Evolutionary conservation across 805 yeast genomes (phyloP).

Genomic region (Saturnispora silvae): DNA sequence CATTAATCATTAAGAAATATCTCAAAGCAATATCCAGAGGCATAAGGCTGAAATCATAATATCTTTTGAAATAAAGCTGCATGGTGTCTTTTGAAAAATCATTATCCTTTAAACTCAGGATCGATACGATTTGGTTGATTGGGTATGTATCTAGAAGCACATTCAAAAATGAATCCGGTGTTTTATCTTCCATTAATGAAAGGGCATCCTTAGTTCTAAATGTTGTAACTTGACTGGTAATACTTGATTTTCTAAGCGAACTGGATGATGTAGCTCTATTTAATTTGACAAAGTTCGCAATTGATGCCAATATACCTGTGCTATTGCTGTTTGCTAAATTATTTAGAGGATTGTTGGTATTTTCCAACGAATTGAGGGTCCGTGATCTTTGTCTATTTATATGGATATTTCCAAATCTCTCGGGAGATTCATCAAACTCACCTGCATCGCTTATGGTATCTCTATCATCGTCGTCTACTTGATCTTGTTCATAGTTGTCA

Average conservation of each 20-base stretch:
- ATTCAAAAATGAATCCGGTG: slow-evolving; percentile 25
- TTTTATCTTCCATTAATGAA: slow-evolving; percentile 17
- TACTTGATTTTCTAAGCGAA: slow-evolving; percentile 3
- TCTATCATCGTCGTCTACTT: too few species aligned
- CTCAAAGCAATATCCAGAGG: slow-evolving; percentile 62
- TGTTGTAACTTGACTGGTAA: neutral
- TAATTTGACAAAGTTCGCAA: slow-evolving; percentile 22
- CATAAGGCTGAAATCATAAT: slow-evolving; percentile 39
- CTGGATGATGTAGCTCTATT: slow-evolving; percentile 10
- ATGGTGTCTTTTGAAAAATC: slow-evolving; percentile 18
- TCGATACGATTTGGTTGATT: slow-evolving; percentile 18
- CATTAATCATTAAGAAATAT: slow-evolving; percentile 44
- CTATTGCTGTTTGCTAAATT: slow-evolving; percentile 8
- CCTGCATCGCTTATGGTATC: neutral
- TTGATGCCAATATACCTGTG: slow-evolving; percentile 21
- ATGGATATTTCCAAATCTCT: neutral
- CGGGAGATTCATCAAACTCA: neutral
- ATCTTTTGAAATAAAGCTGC: slow-evolving; percentile 21
- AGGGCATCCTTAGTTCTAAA: slow-evolving; percentile 2
- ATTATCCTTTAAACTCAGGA: slow-evolving; percentile 24
- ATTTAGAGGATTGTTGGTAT: slow-evolving; percentile 7
- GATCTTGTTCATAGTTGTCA: too few species aligned
- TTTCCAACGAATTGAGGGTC: slow-evolving; percentile 23
- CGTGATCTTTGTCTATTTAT: slow-evolving; percentile 24
- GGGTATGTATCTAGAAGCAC: slow-evolving; percentile 22